Evolutionary conservation across 371 early-diverging fungal species (phyloP), one percentile per base, ranked within the genome.

Genomic region (Blakeslea trispora): DNA sequence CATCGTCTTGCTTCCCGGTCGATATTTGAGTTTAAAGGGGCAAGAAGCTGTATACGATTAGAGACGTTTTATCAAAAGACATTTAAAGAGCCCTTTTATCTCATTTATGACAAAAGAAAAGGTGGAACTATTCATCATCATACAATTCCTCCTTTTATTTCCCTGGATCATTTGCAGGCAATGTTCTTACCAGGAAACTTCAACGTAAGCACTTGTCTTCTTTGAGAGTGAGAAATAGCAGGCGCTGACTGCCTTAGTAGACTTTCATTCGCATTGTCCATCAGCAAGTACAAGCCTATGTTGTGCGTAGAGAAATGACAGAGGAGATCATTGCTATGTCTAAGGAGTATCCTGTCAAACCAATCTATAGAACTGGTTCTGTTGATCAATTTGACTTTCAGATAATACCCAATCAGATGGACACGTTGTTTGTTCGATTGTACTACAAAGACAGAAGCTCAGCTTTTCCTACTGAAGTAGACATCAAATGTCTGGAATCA

Each of bases 51-150:
- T 37, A 61, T 77, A 10, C 67, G 77, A 8, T 37, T 77, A n/a
- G 77, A 77, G 15, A 77, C 77, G n/a, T 77, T 71, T 52, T 77
- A 73, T 53, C n/a, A 55, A 13, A 64, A 59, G 45, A 37, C 45
- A 23, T 77, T 65, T 39, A 64, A 54, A 21, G 77, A 77, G 15
- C 66, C 72, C 0, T 77, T 69, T 41, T 77, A 77, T 49, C 32
- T 71, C n/a, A 19, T 64, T 10, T 62, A 61, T 34, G n/a, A 32
- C 18, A 52, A 45, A 39, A 35, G 50, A n/a, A 34, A 57, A 53
- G 19, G n/a, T 19, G 31, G 48, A 14, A 10, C 15, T 44, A 19
- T 24, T 46, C 17, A 46, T 9, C 46, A 19, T 15, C 67, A 77
- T 49, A 74, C 74, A 0, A 57, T 77, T 13, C 77, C 77, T 0